Conservation (phyloP, 2,329 filamentous ascomycete genomes). For the Diplodia intermedia region DNA sequence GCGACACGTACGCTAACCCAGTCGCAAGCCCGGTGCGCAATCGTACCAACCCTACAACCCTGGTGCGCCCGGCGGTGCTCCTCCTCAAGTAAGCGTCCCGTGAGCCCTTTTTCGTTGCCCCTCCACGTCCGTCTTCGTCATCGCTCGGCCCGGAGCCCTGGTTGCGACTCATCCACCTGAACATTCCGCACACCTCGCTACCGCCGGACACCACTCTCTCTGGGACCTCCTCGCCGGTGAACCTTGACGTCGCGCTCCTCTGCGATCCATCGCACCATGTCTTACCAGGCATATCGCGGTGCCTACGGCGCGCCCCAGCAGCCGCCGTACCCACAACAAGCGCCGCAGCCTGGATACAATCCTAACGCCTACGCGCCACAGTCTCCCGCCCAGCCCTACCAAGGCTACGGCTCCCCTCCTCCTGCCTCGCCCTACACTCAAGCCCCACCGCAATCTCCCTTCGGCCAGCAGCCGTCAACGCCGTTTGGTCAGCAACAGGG, state of each 20-base stretch:
- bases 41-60: slow-evolving; percentile 64
- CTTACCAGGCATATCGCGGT: slow-evolving; percentile 26
- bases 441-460: slow-evolving; percentile 30
- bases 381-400: slow-evolving; percentile 23
- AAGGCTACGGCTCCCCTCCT: slow-evolving; percentile 20
- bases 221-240: not conserved
- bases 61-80: slow-evolving; percentile 45
- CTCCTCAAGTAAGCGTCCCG: slow-evolving; percentile 44
- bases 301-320: slow-evolving; percentile 39
- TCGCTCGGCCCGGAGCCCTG: slow-evolving; percentile 29
- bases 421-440: slow-evolving; percentile 20
- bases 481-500: slow-evolving; percentile 44
- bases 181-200: slow-evolving; percentile 21
- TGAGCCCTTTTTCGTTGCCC: slow-evolving; percentile 28
- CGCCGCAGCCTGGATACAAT: slow-evolving; percentile 38
- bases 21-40: slow-evolving; percentile 52
- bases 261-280: slow-evolving; percentile 10
- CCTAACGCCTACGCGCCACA: slow-evolving; percentile 25
- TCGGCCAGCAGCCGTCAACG: slow-evolving; percentile 41
- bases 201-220: not conserved
- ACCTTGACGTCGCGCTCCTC: not conserved
- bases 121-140: slow-evolving; percentile 29
- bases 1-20: slow-evolving; percentile 39
- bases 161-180: slow-evolving; percentile 18
- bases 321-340: slow-evolving; percentile 47